Evolutionary conservation across 495 filamentous ascomycete genomes (phyloP), one percentile per base, ranked within the genome.

Genomic region (Tuber indicum): DNA sequence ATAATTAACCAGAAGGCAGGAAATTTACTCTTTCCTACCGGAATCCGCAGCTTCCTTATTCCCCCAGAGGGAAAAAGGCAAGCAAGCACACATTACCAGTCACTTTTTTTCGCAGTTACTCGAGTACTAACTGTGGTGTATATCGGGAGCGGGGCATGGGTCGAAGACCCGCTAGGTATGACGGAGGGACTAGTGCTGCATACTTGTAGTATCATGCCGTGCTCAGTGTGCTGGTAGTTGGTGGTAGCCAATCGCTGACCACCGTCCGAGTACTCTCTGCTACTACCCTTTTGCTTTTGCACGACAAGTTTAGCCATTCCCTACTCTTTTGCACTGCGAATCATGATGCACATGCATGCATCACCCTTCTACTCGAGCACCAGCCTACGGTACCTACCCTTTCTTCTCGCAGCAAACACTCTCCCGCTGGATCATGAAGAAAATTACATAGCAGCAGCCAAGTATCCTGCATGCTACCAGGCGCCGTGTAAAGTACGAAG

Each of bases 81-180:
- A 72, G 36, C 58, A 52, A 52, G 23, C 7, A n/a, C 47, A n/a
- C 7, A 52, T 52, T n/a, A n/a, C 9, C 47, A 52, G 44, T 21
- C 21, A 73, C 73, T 70, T 58, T 73, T 46, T 58, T 41, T 42
- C 43, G 70, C 44, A 72, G 39, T 26, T 39, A 72, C 46, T 32
- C 32, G 32, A 32, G 32, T 32, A 32, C 0, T n/a, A n/a, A n/a
- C n/a, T 32, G 32, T 32, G 32, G 32, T 19, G 49, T 47, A 44
- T 52, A 58, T 49, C 66, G 46, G 70, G n/a, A 76, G 72, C 70
- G 73, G 73, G 52, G 77, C 77, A 79, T 46, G 49, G 52, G 74
- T 42, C 72, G 62, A 32, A 17, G 44, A 75, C 70, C 70, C 70
- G 75, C 46, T 71, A 45, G 76, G 77, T 74, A 76, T 75, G 75